A percentile compares a stretch with the other conserved stretches of the same genome.
phyloP scores from a whole-genome alignment of 345 rosid species.

The Heritiera littoralis region DNA sequence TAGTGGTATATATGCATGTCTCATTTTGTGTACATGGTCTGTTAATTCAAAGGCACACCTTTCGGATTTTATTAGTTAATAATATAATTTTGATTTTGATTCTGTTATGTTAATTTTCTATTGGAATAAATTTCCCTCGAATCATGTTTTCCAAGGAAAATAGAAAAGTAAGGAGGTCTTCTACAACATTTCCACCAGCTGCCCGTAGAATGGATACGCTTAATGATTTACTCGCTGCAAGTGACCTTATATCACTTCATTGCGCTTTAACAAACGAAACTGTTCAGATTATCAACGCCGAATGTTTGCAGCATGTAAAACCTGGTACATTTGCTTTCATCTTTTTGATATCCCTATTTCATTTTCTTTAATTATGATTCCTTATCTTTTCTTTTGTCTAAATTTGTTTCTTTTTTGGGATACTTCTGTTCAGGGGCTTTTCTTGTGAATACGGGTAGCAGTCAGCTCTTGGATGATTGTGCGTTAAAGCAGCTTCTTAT shows the following conservation, averaged over 20 bases:
- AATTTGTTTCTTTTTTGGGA: not conserved
- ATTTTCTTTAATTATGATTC: conserved; percentile 15
- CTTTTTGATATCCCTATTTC: not conserved
- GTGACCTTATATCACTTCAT: conserved; percentile 94
- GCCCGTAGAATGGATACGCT: conserved; percentile 99
- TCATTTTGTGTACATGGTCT: not conserved
- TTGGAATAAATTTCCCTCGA: conserved; percentile 11
- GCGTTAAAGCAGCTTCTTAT: conserved; percentile 88
- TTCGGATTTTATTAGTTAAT: not conserved
- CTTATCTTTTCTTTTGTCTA: conserved; percentile 9
- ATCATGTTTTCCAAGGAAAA: conserved; percentile 52
- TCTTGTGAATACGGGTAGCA: conserved; percentile 95
- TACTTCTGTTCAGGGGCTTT: conserved; percentile 67
- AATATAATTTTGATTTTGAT: not conserved
- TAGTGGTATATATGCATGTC: not conserved
- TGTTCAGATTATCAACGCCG: conserved; percentile 87
- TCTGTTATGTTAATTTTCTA: not conserved
- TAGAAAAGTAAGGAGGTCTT: conserved; percentile 56
- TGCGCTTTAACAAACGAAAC: conserved; percentile 88
- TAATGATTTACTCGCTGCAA: conserved; percentile 91
- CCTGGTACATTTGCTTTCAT: conserved; percentile 57
- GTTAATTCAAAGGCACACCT: not conserved
- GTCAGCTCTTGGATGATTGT: conserved; percentile 94
- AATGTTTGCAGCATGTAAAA: conserved; percentile 93
- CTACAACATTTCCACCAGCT: conserved; percentile 76